phyloP scores from a whole-genome alignment of 805 yeast genomes.

The Torulaspora quercuum region DNA sequence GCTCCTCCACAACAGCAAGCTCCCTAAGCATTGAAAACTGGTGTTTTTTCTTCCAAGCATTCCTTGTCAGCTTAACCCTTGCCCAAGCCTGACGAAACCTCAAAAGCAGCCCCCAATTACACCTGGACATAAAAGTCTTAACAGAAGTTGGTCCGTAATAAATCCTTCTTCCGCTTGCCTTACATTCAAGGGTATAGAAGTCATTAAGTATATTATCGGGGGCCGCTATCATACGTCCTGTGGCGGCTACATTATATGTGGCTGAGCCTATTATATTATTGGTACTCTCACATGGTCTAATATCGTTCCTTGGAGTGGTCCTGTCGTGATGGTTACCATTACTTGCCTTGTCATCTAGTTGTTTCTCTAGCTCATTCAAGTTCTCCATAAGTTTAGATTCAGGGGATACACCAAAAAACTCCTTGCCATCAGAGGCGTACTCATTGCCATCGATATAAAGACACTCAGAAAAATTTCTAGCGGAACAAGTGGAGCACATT shows the following conservation, averaged over 20 bases:
- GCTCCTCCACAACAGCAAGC: slow-evolving; percentile 10
- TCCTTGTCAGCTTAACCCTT: slow-evolving; percentile 28
- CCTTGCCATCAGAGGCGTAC: slow-evolving; percentile 1
- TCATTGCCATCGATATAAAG: slow-evolving; percentile 15
- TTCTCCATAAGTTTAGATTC: slow-evolving; percentile 3
- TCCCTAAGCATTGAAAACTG: slow-evolving; percentile 23
- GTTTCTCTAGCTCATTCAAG: slow-evolving; percentile 12
- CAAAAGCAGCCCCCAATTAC: slow-evolving; percentile 20
- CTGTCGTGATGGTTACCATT: neutral
- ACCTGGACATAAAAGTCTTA: slow-evolving; percentile 19
- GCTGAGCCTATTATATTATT: too few relatives aligned
- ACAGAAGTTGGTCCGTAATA: slow-evolving; percentile 35
- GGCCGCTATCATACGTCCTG: neutral
- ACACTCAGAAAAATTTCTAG: slow-evolving; percentile 23
- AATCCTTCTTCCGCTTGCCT: slow-evolving; percentile 26
- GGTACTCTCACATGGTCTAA: too few relatives aligned
- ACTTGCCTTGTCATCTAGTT: slow-evolving; percentile 3
- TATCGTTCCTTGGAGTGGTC: too few relatives aligned
- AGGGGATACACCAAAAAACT: neutral
- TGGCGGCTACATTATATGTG: too few relatives aligned
- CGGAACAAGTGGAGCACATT: slow-evolving; percentile 29
- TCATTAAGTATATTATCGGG: slow-evolving; percentile 16
- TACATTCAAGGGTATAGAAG: slow-evolving; percentile 19
- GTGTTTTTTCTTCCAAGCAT: slow-evolving; percentile 20
- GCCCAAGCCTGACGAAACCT: slow-evolving; percentile 27